Percentiles rank a stretch among this genome's conserved stretches.
phyloP scores from a whole-genome alignment of 768 basidiomycete species.

The Russula compacta region DNA sequence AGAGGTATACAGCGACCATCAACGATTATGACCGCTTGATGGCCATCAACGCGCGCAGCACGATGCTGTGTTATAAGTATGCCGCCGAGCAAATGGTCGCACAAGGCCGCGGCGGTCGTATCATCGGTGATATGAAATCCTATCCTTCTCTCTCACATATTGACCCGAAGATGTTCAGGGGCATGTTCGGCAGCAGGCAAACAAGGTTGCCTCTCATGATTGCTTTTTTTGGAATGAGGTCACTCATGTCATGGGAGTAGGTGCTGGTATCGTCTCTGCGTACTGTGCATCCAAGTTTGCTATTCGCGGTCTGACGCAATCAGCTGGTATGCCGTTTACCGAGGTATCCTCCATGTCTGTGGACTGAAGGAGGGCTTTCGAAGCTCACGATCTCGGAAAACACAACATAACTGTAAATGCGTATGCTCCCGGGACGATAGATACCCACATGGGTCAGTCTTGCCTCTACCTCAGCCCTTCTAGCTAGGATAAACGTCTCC shows the following conservation, averaged over 20 bases:
- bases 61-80: conserved; percentile 22
- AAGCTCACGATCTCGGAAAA: conserved; percentile 19
- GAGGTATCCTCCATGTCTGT: too few relatives aligned
- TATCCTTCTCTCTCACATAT: background rate
- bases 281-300: conserved; percentile 23
- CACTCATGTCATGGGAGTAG: background rate
- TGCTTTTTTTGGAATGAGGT: background rate
- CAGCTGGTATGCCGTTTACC: conserved; percentile 6
- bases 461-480: background rate
- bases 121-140: background rate
- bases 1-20: background rate
- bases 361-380: background rate
- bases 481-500: background rate
- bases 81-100: conserved; percentile 23
- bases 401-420: conserved; percentile 22
- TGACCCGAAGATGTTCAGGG: background rate
- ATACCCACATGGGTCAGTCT: conserved; percentile 20
- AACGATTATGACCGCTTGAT: conserved; percentile 3
- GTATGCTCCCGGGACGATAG: conserved; percentile 20
- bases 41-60: conserved; percentile 9
- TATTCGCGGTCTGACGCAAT: conserved; percentile 21
- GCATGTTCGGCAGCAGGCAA: conserved; percentile 13
- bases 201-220: background rate
- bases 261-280: background rate
- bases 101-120: conserved; percentile 16